These are phyloP conservation scores for Syncephalastrum sp. DNA, from an alignment of 371 early-diverging fungal genomes.

Conservation along the genomic window DNA sequence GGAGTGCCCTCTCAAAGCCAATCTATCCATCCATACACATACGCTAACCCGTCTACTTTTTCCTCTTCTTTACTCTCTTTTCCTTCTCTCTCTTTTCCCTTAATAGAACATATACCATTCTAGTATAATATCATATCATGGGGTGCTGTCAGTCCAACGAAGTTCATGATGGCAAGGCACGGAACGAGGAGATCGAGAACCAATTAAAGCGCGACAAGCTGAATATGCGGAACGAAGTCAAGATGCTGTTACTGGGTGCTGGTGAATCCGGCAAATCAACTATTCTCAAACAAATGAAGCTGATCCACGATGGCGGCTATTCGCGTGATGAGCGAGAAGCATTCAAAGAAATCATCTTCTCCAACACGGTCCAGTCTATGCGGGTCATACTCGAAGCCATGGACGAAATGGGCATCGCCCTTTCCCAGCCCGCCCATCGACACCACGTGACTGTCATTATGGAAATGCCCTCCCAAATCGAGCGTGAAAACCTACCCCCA, in stretches of 20 bases:
- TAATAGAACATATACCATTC: constrained; percentile 5
- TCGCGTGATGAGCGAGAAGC: constrained; percentile 81
- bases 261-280: constrained; percentile 98
- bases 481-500: constrained; percentile 62
- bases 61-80: constrained; percentile 5
- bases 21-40: too few species aligned
- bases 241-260: constrained; percentile 73
- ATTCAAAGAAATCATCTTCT: constrained; percentile 92
- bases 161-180: constrained; percentile 71
- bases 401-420: constrained; percentile 74
- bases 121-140: constrained; percentile 49
- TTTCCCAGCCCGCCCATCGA: constrained; percentile 61
- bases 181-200: constrained; percentile 87
- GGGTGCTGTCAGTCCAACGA: constrained; percentile 84
- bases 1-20: too few species aligned
- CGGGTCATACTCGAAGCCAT: constrained; percentile 93
- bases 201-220: constrained; percentile 78
- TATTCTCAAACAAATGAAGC: constrained; percentile 95
- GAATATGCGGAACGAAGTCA: constrained; percentile 83
- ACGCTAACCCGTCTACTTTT: constrained; percentile 5
- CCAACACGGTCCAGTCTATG: constrained; percentile 94
- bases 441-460: constrained; percentile 49
- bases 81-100: neutral
- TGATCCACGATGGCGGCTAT: constrained; percentile 94
- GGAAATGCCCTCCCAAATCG: constrained; percentile 78